Conservation (phyloP, 345 rosid species). For the Salix koriyanagi region DNA sequence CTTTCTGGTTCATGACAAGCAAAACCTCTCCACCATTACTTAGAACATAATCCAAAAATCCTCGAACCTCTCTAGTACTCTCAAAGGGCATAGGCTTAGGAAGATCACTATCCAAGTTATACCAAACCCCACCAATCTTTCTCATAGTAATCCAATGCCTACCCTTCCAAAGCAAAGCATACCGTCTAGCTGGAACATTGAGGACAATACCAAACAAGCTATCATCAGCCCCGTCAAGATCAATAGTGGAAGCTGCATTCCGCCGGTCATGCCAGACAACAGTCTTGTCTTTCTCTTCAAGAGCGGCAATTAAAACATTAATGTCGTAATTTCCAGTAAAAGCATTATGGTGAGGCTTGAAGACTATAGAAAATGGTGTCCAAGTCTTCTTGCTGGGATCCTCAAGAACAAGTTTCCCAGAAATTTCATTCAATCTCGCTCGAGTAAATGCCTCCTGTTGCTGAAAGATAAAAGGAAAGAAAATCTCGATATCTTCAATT, state of each 20-base stretch:
- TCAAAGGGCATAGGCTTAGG: constrained; percentile 38
- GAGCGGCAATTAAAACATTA: constrained; percentile 72
- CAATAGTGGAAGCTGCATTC: constrained; percentile 48
- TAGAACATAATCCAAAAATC: constrained; percentile 53
- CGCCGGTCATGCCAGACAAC: constrained; percentile 84
- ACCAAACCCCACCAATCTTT: constrained; percentile 73
- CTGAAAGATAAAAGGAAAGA: constrained; percentile 30
- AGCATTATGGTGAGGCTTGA: constrained; percentile 78
- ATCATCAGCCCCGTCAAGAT: constrained; percentile 39
- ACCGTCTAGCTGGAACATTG: constrained; percentile 62
- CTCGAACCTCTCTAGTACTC: constrained; percentile 42
- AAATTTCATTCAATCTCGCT: constrained; percentile 54
- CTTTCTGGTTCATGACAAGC: constrained; percentile 47
- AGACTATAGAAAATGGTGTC: constrained; percentile 64
- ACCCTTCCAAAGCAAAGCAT: constrained; percentile 75
- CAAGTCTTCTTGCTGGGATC: constrained; percentile 54
- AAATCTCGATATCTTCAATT: neutral
- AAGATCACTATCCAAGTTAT: constrained; percentile 87
- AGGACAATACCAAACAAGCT: constrained; percentile 65
- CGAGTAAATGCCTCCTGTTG: constrained; percentile 59
- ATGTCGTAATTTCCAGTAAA: constrained; percentile 83
- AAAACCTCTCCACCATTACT: constrained; percentile 58
- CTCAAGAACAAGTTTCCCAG: constrained; percentile 53
- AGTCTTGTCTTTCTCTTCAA: constrained; percentile 57
- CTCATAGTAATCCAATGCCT: constrained; percentile 87